Base-by-base conservation (phyloP, 306 rosid species). In the Rosa persica region DNA sequence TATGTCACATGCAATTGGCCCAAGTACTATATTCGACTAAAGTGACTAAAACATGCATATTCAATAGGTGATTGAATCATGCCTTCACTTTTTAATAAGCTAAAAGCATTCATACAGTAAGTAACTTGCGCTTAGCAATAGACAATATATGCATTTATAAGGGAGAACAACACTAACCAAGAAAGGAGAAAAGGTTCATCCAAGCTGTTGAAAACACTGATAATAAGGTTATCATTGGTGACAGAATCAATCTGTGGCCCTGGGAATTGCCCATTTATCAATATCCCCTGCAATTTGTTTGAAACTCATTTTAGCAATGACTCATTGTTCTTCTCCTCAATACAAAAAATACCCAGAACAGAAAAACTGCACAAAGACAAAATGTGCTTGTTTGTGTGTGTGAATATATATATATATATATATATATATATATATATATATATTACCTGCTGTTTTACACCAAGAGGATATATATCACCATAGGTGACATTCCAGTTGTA, bases 221-320 rank as follows among this genome's bases (percentile, higher is more conserved):
- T 27, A 78, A 93, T 93, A 88, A 93, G 85, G 76, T 93, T 93
- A 77, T 93, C 98, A 65, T 93, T 93, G 77, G 98, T 93, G 47
- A 87, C 92, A 4, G 88, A 85, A 38, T 91, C 93, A 8, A 93
- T 91, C 85, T 82, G 91, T 17, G 98, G 98, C 61, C 98, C 97
- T 78, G 98, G 98, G 79, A 93, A 93, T 72, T 91, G 93, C 77
- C 97, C 95, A 58, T 93, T 93, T 73, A 93, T 91, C 87, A 93
- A 88, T 68, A 93, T 91, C 16, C 96, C 98, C 98, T 91, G 90
- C 75, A 76, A 34, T 71, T 60, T 39, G 43, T 64, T 71, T 48
- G 6, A 70, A 86, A 4, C 75, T 43, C 78, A 68, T 34, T 67
- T 64, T 67, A 76, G 17, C 47, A 52, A 67, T 47, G 60, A 57